Conservation (phyloP, 345 rosid genomes). For the Balakata baccata region DNA sequence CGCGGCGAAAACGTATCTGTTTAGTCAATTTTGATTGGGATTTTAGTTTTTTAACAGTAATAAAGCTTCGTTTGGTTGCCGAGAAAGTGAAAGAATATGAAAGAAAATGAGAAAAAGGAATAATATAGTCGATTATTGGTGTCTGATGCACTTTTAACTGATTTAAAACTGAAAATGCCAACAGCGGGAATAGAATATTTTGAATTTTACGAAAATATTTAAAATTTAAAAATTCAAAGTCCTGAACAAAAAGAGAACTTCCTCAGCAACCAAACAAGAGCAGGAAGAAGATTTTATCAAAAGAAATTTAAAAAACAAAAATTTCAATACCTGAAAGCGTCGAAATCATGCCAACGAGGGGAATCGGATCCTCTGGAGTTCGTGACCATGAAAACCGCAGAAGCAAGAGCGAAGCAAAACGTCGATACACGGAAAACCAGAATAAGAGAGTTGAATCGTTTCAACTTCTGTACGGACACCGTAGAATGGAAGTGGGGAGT, state of each 20-base stretch:
- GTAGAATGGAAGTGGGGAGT: conserved; percentile 65
- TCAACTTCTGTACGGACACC: conserved; percentile 66
- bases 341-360: conserved; percentile 79
- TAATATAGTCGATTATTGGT: not conserved
- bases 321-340: conserved; percentile 73
- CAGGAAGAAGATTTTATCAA: not conserved
- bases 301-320: no score
- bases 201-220: not conserved
- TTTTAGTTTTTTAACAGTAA: not conserved
- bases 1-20: conserved; percentile 72
- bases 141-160: not conserved
- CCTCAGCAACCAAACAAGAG: conserved; percentile 14
- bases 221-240: not conserved
- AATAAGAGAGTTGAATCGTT: conserved; percentile 71
- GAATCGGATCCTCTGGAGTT: conserved; percentile 56
- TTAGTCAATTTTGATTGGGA: not conserved
- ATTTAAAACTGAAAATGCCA: not conserved
- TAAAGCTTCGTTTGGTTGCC: not conserved
- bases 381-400: conserved; percentile 85
- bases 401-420: conserved; percentile 74
- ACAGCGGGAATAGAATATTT: not conserved
- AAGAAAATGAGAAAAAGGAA: not conserved
- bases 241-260: not conserved
- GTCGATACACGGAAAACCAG: conserved; percentile 69
- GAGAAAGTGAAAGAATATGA: conserved; percentile 6